Evolutionary conservation across 2,329 filamentous ascomycete species (phyloP).

Genomic region (Hysterium pulicare): DNA sequence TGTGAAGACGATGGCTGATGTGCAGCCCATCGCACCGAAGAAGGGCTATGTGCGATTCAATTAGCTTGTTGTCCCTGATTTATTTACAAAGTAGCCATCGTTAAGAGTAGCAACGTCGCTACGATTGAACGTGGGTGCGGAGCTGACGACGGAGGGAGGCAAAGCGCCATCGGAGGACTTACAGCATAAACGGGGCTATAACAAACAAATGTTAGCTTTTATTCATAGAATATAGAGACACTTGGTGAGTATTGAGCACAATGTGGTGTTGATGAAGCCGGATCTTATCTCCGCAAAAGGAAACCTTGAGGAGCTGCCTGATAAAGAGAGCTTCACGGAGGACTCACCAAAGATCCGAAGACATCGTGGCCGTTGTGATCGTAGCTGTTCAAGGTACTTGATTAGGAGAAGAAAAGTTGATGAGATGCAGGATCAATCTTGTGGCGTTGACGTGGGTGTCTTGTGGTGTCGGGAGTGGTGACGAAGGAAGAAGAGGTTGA

Average conservation of each 20-base stretch:
- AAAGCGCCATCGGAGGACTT: conserved; percentile 54
- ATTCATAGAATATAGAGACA: conserved; percentile 11
- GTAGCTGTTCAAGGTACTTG: conserved; percentile 17
- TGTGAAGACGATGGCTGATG: conserved; percentile 91
- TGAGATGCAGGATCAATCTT: conserved; percentile 28
- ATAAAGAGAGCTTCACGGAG: conserved; percentile 25
- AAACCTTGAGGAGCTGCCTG: conserved; percentile 36
- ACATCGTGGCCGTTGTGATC: conserved; percentile 57
- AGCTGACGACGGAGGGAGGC: conserved; percentile 21
- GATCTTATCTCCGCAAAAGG: conserved; percentile 31
- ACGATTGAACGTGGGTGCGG: conserved; percentile 8
- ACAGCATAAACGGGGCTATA: conserved; percentile 96
- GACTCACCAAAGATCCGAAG: conserved; percentile 78
- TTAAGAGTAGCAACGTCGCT: no score
- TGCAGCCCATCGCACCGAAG: conserved; percentile 97
- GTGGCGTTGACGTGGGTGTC: conserved; percentile 26
- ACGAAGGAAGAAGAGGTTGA: conserved; percentile 22
- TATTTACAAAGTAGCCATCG: conserved; percentile 5
- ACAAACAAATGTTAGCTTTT: conserved; percentile 24
- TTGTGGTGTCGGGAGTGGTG: conserved; percentile 30
- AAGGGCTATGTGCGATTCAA: conserved; percentile 60
- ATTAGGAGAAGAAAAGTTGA: conserved; percentile 13
- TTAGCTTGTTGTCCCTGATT: conserved; percentile 23
- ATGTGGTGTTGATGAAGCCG: conserved; percentile 7
- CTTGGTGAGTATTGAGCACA: conserved; percentile 1